Conservation (phyloP, 495 filamentous ascomycete species). For the Penicillium angulare region DNA sequence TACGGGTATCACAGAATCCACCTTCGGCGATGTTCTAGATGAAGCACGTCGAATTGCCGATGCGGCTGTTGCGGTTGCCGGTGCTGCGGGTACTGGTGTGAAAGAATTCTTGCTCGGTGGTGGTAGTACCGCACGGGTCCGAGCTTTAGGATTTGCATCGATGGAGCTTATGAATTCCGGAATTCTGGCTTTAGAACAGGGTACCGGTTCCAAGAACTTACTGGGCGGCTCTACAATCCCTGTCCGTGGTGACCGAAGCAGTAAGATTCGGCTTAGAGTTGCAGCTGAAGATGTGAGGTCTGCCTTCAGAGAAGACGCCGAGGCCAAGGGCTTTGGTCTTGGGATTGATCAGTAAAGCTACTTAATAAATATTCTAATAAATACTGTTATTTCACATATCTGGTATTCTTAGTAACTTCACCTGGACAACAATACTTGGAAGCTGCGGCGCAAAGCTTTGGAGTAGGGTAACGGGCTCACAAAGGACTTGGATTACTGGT, state of each 20-base stretch:
- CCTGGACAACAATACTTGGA: too few species aligned
- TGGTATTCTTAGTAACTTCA: slow-evolving; percentile 14
- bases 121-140: slow-evolving; percentile 53
- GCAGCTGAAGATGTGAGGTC: slow-evolving; percentile 85
- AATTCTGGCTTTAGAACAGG: slow-evolving; percentile 74
- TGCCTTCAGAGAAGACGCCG: slow-evolving; percentile 84
- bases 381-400: too few species aligned
- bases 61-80: slow-evolving; percentile 46
- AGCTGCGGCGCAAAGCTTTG: too few species aligned
- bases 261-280: slow-evolving; percentile 81
- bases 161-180: slow-evolving; percentile 84
- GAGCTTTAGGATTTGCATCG: slow-evolving; percentile 68
- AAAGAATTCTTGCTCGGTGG: slow-evolving; percentile 45
- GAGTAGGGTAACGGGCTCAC: too few species aligned
- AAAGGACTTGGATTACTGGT: too few species aligned
- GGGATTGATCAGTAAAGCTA: slow-evolving; percentile 36
- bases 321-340: slow-evolving; percentile 71
- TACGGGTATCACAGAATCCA: slow-evolving; percentile 82
- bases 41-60: slow-evolving; percentile 77
- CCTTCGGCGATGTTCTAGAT: slow-evolving; percentile 86
- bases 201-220: slow-evolving; percentile 29
- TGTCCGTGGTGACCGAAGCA: slow-evolving; percentile 74
- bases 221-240: slow-evolving; percentile 36
- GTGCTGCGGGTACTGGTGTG: slow-evolving; percentile 37
- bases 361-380: neutral